Base-by-base conservation (phyloP, 495 filamentous ascomycete genomes). In the Podospora pseudocomata region DNA sequence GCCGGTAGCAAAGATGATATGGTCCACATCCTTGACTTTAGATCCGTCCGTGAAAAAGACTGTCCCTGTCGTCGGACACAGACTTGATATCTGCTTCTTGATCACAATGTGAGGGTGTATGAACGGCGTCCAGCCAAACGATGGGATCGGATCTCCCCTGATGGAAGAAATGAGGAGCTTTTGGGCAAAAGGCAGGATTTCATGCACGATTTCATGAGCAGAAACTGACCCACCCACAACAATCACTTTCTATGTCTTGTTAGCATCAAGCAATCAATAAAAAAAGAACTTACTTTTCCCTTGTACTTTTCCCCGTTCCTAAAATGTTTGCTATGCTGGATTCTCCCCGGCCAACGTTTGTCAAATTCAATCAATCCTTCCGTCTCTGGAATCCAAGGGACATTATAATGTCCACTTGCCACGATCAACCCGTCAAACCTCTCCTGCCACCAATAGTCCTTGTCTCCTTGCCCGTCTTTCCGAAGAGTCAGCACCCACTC, bases 1-100 rank as follows among this genome's bases (percentile, higher is more conserved):
- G 0, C 86, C 86, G 2, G 86, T 88, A 34, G 80, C 86, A 66
- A 88, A 85, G 65, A 88, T 80, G 62, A 89, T 79, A 65, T 86
- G 74, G 68, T 89, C 86, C n/a, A 87, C 81, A 16, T 79, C 75
- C 0, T 80, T 74, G 18, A 85, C 72, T 0, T 69, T 78, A 9
- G 78, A 80, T 15, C 86, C 85, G 63, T 88, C 85, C 63, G 79
- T 80, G 67, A 89, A 87, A 68, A 79, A 70, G 18, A 82, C 68
- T 13, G 76, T 71, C 2, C 82, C 78, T 32, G 78, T 80, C 3
- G 75, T 75, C 3, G 75, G 66, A 26, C 77, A 72, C 3, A 76
- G 73, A 0, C 32, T 69, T 11, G 66, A 64, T 59, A 85, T 82
- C 39, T 81, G 80, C 30, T 84, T 80, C 63, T 83, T 84, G 3